Evolutionary conservation across 306 rosid genomes (phyloP).

Genomic region (Gastrolobium villosum): DNA sequence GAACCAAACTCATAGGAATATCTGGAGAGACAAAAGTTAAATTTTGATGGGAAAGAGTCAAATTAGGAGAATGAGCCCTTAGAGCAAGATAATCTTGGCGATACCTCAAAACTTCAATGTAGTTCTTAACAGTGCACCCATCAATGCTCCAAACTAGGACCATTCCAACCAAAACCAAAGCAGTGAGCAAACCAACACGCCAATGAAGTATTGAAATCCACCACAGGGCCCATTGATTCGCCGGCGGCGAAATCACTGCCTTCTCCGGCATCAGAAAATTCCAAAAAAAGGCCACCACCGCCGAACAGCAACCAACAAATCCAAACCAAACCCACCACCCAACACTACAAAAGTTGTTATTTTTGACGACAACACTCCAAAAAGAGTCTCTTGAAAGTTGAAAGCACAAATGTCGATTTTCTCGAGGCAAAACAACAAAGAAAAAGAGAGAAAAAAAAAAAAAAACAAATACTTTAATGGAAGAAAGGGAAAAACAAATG

Average conservation of each 20-base stretch:
- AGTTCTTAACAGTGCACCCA: constrained; percentile 62
- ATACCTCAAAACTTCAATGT: constrained; percentile 63
- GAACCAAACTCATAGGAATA: constrained; percentile 43
- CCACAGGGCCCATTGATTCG: constrained; percentile 54
- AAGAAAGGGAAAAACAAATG: constrained; percentile 25
- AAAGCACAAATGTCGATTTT: constrained; percentile 36
- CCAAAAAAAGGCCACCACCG: neutral
- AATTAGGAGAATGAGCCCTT: constrained; percentile 54
- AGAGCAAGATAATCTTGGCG: constrained; percentile 54
- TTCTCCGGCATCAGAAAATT: constrained; percentile 72
- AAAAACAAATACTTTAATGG: neutral
- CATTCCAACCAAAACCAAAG: constrained; percentile 66
- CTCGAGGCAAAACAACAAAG: constrained; percentile 21
- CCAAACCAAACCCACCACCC: constrained; percentile 32
- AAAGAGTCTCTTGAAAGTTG: neutral
- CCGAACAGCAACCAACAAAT: constrained; percentile 25
- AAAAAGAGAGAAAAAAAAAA: no score
- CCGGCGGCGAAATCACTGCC: constrained; percentile 52
- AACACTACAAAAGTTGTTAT: constrained; percentile 7
- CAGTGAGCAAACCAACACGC: constrained; percentile 69
- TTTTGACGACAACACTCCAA: constrained; percentile 46
- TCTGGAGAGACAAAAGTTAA: neutral
- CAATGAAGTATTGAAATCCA: constrained; percentile 67
- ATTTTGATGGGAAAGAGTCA: constrained; percentile 50
- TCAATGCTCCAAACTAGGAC: constrained; percentile 79